Base-by-base conservation (phyloP, 805 yeast species). In the Candida chilensis region DNA sequence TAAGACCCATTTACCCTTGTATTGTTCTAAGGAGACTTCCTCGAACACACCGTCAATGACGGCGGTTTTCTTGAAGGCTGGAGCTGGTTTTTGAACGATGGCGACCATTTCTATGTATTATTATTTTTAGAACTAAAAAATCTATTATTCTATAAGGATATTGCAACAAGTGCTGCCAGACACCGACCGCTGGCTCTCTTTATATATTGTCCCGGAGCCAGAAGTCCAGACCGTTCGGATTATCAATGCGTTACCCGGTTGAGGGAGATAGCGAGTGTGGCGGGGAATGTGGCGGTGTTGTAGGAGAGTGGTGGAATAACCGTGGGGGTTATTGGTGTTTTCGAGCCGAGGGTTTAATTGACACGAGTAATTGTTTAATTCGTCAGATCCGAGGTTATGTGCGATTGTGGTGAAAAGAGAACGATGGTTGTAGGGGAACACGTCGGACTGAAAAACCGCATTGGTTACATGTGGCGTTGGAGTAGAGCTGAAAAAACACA, bases 1-100 rank as follows among this genome's bases (percentile, higher is more conserved):
- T 43, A 92, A 66, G 46, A 92, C 96, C 95, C 96, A 92, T 68
- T 92, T 85, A 56, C 98, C 98, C 71, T 80, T 80, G 84, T 80
- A 92, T 66, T 85, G 82, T 52, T 90, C 97, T 48, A 92, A 78
- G 38, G 94, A 72, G 48, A 92, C 73, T 54, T 92, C 96, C 72
- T 92, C 97, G 57, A 92, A 90, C 43, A 75, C 70, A 65, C 97
- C 97, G 69, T 90, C 88, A 48, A 92, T 74, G 54, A 92, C 97
- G 58, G 99, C 98, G 48, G 94, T 85, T 72, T 90, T 92, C 63
- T 71, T 83, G 84, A 92, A 92, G 37, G 75, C 47, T 63, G 98
- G 98, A 55, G 98, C 98, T 60, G 90, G 95, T 61, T 86, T 78
- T 71, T 87, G 95, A 54, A 90, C 85, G 52, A 67, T 66, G 41